These are phyloP conservation scores for Crepidotus variabilis DNA, from an alignment of 768 basidiomycete genomes.

Conservation along the genomic window DNA sequence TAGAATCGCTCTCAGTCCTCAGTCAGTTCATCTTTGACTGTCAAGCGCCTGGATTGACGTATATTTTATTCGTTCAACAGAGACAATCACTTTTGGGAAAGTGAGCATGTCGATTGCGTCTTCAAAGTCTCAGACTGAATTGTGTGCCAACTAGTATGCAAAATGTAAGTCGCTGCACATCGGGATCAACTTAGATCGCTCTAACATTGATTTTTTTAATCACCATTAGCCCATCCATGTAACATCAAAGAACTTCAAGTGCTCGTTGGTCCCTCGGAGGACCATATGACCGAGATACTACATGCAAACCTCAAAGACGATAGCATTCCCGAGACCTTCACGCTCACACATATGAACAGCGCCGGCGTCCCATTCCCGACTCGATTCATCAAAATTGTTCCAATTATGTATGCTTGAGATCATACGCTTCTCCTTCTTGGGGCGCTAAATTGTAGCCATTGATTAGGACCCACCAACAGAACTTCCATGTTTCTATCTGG, in stretches of 20 bases:
- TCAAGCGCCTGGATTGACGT: background rate
- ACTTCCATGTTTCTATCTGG: slow-evolving; percentile 82
- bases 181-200: slow-evolving; percentile 1
- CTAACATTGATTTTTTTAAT: slow-evolving; percentile 3
- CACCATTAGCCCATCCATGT: slow-evolving; percentile 64
- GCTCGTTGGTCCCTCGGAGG: slow-evolving; percentile 58
- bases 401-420: slow-evolving; percentile 54
- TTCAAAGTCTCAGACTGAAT: slow-evolving; percentile 7
- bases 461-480: slow-evolving; percentile 62
- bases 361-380: slow-evolving; percentile 59
- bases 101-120: slow-evolving; percentile 30
- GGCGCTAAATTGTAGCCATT: background rate
- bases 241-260: slow-evolving; percentile 84
- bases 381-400: slow-evolving; percentile 70
- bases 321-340: slow-evolving; percentile 57
- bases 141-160: slow-evolving; percentile 28
- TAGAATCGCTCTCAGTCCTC: slow-evolving; percentile 58
- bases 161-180: slow-evolving; percentile 30
- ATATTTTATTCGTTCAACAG: slow-evolving; percentile 29
- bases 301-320: slow-evolving; percentile 67
- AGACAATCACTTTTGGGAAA: slow-evolving; percentile 79
- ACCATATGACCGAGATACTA: slow-evolving; percentile 67
- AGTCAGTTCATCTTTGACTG: slow-evolving; percentile 44
- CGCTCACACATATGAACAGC: slow-evolving; percentile 51
- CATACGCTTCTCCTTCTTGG: background rate